phyloP scores from a whole-genome alignment of 192 early-diverging fungal species.

The Kickxella alabastrina region DNA sequence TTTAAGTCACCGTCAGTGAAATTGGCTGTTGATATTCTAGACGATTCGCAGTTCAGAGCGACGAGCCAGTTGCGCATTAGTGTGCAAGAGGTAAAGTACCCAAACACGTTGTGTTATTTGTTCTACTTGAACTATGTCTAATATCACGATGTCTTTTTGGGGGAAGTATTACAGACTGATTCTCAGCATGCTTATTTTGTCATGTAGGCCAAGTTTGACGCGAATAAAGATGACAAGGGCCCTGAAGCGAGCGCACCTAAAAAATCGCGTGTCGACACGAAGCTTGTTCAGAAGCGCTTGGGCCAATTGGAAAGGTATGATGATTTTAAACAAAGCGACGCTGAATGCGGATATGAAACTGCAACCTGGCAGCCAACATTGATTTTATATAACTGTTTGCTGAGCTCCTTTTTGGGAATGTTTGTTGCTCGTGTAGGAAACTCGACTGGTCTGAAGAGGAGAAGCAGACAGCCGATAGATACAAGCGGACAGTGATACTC shows the following conservation, averaged over 20 bases:
- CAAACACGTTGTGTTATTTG: no score
- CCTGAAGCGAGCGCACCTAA: constrained; percentile 21
- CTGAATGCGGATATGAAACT: no score
- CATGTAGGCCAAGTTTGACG: constrained; percentile 75
- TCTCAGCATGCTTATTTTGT: neutral
- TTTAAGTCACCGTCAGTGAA: constrained; percentile 86
- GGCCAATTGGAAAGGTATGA: constrained; percentile 68
- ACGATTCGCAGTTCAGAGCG: constrained; percentile 77
- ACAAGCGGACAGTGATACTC: constrained; percentile 79
- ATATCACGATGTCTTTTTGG: neutral
- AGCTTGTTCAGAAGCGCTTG: constrained; percentile 60
- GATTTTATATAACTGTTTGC: no score
- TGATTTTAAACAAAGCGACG: no score
- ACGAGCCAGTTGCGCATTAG: constrained; percentile 62
- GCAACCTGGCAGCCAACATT: no score
- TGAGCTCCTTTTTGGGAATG: no score
- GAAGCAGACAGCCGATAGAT: constrained; percentile 68
- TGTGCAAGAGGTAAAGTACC: constrained; percentile 58
- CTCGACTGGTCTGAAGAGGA: constrained; percentile 89
- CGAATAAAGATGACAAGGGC: no score
- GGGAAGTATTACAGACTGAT: neutral
- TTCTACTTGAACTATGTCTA: neutral
- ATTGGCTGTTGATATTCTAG: constrained; percentile 79
- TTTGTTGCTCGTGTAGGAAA: constrained; percentile 60
- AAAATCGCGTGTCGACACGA: constrained; percentile 53